A percentile compares a stretch with the other conserved stretches of the same genome.
phyloP scores from a whole-genome alignment of 2,329 filamentous ascomycete genomes.

The Pseudogymnoascus sp. region DNA sequence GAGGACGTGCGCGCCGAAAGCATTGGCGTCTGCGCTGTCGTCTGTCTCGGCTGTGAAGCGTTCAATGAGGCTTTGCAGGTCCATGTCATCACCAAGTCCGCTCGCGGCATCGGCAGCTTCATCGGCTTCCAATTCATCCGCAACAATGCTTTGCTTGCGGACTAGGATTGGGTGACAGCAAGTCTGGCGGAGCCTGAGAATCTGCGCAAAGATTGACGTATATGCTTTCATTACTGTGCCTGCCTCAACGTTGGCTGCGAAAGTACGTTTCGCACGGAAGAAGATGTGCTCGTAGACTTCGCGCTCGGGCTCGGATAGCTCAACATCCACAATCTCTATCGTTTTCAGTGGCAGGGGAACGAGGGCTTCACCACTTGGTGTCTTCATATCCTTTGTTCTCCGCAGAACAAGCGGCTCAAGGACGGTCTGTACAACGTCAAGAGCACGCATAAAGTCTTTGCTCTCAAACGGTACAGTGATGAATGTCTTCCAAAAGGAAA shows the following conservation, averaged over 20 bases:
- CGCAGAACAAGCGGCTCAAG: slow-evolving; percentile 91
- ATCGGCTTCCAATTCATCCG: slow-evolving; percentile 79
- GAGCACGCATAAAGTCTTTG: slow-evolving; percentile 83
- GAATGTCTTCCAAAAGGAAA: slow-evolving; percentile 98
- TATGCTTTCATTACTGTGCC: slow-evolving; percentile 93
- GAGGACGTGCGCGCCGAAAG: slow-evolving; percentile 78
- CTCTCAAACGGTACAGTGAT: slow-evolving; percentile 97
- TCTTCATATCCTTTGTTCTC: slow-evolving; percentile 97
- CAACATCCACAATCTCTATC: slow-evolving; percentile 79
- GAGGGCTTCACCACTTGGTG: slow-evolving; percentile 71
- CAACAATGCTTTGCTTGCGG: slow-evolving; percentile 73
- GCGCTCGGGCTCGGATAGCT: slow-evolving; percentile 75
- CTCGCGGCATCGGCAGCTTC: slow-evolving; percentile 70
- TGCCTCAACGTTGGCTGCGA: slow-evolving; percentile 79
- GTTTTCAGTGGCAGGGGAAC: slow-evolving; percentile 76
- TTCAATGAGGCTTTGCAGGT: slow-evolving; percentile 76
- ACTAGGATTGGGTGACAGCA: slow-evolving; percentile 92
- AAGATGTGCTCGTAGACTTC: slow-evolving; percentile 93
- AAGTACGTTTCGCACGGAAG: slow-evolving; percentile 71
- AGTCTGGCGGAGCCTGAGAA: slow-evolving; percentile 82
- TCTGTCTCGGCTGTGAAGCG: slow-evolving; percentile 69
- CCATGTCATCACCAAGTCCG: slow-evolving; percentile 91
- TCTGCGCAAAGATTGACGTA: slow-evolving; percentile 95
- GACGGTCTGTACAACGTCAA: slow-evolving; percentile 96
- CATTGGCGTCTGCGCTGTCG: slow-evolving; percentile 55